Evolutionary conservation across 1,139 yeast genomes (phyloP), one percentile per base, ranked within the genome.

Genomic region (Pichia sp.): DNA sequence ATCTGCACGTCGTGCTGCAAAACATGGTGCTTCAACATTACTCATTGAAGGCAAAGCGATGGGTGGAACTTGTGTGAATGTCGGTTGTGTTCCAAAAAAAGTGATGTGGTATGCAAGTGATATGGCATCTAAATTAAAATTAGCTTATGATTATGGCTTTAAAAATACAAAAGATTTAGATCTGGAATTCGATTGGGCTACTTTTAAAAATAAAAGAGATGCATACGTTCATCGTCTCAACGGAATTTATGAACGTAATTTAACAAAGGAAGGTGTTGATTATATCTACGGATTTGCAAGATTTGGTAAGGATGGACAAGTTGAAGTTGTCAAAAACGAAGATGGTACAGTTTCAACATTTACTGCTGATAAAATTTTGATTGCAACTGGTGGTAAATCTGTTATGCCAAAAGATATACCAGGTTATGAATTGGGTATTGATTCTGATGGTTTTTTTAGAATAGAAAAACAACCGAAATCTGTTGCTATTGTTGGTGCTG

Each of bases 41-140:
- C 64, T 92, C 38, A 75, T 92, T 50, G 98, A 92, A 67, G 80
- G 87, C 38, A 79, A 81, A 50, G 80, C 72, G 51, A 76, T 94
- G 68, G 98, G 98, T 49, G 99, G 99, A 39, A 94, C 99, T 43
- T 92, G 99, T 76, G 99, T 94, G 56, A 94, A 94, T 66, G 98
- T 90, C 40, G 99, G 99, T 18, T 92, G 99, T 74, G 98, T 92
- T 36, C 99, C 99, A 42, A 92, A 92, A 74, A 92, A 92, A 67
- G 89, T 94, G 45, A 90, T 92, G 97, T 92, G 98, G 98, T 82
- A 89, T 58, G 96, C 97, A 22, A 82, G 92, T 32, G 96, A 89
- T 59, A 70, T 86, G 66, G 97, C 97, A 23, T 78, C 79, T 55
- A 80, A 80, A 61, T 72, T 84, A 56, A 71, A 73, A 46, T 85